Conservation (phyloP, 441 rosid species). For the Euphorbia schlechtendalii region DNA sequence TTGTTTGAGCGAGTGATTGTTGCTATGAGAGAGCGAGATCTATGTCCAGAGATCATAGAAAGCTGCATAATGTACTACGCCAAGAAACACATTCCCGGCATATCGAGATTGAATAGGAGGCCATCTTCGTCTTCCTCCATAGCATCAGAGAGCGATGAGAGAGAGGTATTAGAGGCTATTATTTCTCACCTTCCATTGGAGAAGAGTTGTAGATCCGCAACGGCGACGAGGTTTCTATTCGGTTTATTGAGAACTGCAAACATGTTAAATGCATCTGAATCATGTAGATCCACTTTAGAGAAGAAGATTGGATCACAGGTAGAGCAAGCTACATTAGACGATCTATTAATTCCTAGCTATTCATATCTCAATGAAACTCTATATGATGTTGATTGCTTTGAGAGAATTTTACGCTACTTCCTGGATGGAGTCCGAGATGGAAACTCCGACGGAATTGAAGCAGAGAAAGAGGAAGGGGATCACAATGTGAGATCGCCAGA, state of each 20-base stretch:
- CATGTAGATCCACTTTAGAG: conserved; percentile 58
- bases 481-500: conserved; percentile 35
- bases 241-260: conserved; percentile 73
- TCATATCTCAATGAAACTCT: conserved; percentile 81
- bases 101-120: conserved; percentile 54
- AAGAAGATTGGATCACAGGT: conserved; percentile 84
- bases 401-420: conserved; percentile 70
- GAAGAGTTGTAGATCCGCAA: conserved; percentile 52
- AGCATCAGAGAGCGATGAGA: conserved; percentile 70
- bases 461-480: conserved; percentile 24
- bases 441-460: conserved; percentile 24
- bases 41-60: conserved; percentile 59
- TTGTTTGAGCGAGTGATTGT: conserved; percentile 54
- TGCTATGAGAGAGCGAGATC: conserved; percentile 59
- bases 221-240: conserved; percentile 62
- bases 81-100: conserved; percentile 71
- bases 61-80: conserved; percentile 64
- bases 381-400: conserved; percentile 84
- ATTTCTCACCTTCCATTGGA: conserved; percentile 56
- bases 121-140: conserved; percentile 38
- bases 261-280: conserved; percentile 59
- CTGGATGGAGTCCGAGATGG: conserved; percentile 41
- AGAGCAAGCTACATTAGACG: conserved; percentile 83
- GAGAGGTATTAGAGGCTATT: conserved; percentile 53
- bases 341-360: conserved; percentile 84